These are phyloP conservation scores for Candolleomyces eurysporus DNA, from an alignment of 768 basidiomycete species.

Conservation along the genomic window DNA sequence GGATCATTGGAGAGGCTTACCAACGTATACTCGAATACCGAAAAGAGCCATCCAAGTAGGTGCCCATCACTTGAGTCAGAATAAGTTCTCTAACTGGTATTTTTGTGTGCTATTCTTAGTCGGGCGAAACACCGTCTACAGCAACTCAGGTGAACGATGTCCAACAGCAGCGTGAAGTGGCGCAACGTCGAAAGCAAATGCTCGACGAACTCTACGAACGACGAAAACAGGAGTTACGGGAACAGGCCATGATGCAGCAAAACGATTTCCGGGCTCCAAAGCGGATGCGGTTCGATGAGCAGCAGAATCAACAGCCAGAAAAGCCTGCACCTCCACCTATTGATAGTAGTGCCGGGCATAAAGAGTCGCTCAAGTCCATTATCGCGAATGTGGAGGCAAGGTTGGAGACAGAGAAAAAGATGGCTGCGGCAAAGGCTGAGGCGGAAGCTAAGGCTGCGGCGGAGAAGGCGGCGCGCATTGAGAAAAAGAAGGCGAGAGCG, in stretches of 20 bases:
- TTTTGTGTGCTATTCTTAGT: no score
- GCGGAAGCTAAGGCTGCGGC: constrained; percentile 28
- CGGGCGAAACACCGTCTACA: no score
- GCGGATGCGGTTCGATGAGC: neutral
- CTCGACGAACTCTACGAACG: neutral
- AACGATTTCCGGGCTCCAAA: neutral
- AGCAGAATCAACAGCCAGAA: neutral
- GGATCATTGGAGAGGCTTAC: constrained; percentile 75
- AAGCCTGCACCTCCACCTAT: neutral
- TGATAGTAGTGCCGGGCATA: constrained; percentile 4
- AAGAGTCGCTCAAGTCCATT: constrained; percentile 27
- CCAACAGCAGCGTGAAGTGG: neutral
- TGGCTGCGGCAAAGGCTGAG: constrained; percentile 18
- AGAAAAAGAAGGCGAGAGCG: constrained; percentile 34
- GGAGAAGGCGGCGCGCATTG: constrained; percentile 27
- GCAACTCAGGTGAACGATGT: no score
- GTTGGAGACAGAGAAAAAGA: constrained; percentile 23
- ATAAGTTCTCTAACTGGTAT: no score
- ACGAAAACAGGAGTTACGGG: neutral
- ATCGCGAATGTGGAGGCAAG: constrained; percentile 32
- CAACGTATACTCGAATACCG: constrained; percentile 83
- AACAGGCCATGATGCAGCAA: neutral
- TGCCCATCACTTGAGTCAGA: neutral
- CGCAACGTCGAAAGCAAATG: neutral
- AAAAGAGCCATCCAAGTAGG: constrained; percentile 29